These are phyloP conservation scores for Xylona heveae DNA, from an alignment of 495 filamentous ascomycete genomes.

Conservation along the genomic window DNA sequence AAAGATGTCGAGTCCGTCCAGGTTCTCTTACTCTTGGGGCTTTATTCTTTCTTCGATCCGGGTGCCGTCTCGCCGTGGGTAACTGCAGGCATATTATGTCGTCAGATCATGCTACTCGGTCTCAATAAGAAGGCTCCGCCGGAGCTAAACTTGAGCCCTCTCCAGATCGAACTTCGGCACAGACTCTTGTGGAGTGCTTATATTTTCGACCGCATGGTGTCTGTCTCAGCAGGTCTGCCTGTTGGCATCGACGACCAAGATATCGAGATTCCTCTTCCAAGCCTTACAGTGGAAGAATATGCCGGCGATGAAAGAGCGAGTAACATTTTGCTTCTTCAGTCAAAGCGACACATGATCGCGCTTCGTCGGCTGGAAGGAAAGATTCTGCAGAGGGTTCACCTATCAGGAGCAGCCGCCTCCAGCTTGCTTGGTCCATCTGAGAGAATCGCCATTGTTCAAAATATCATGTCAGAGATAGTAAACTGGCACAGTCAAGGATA, in stretches of 20 bases:
- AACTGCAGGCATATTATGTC: constrained; percentile 10
- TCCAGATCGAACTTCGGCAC: constrained; percentile 9
- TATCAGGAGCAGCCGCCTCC: neutral
- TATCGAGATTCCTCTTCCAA: constrained; percentile 12
- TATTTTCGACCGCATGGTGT: constrained; percentile 14
- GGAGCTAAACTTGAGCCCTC: constrained; percentile 4
- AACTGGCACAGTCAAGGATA: constrained; percentile 14
- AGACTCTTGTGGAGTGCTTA: constrained; percentile 14
- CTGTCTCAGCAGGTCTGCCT: constrained; percentile 11
- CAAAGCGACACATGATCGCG: constrained; percentile 13
- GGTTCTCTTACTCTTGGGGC: constrained; percentile 11
- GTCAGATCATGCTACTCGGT: constrained; percentile 10
- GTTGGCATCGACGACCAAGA: constrained; percentile 8
- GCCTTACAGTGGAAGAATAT: constrained; percentile 14
- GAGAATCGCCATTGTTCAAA: constrained; percentile 4
- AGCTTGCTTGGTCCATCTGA: constrained; percentile 1
- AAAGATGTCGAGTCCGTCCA: constrained; percentile 7
- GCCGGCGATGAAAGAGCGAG: constrained; percentile 9
- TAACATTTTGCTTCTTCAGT: constrained; percentile 11
- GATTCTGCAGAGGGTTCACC: constrained; percentile 9
- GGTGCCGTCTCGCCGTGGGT: constrained; percentile 9
- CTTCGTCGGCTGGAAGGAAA: constrained; percentile 13
- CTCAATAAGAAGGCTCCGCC: constrained; percentile 4
- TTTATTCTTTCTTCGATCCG: constrained; percentile 14
- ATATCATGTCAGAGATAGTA: constrained; percentile 10